Conservation (phyloP, 192 early-diverging fungal genomes). For the Thamnidium elegans region DNA sequence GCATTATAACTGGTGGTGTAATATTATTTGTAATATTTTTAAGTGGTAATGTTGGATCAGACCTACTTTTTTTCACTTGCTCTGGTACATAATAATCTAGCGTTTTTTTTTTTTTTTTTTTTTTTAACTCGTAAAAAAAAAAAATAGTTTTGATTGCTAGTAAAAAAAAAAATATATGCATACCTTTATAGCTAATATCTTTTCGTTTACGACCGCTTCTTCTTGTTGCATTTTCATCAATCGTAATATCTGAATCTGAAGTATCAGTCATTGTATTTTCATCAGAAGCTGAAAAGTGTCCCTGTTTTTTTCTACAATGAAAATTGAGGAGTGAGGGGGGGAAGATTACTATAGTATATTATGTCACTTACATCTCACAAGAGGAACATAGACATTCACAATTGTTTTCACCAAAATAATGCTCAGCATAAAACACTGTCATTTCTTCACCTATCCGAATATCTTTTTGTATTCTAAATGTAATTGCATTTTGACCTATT, state of each 20-base stretch:
- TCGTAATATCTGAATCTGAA: not conserved
- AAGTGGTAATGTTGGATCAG: no score
- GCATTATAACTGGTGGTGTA: not conserved
- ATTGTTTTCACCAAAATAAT: conserved; percentile 62
- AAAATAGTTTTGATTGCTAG: no score
- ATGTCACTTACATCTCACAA: conserved; percentile 44
- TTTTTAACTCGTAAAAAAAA: no score
- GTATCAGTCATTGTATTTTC: not conserved
- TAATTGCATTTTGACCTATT: conserved; percentile 45
- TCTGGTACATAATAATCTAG: conserved; percentile 9
- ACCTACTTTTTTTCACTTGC: conserved; percentile 2
- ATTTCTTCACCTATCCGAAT: conserved; percentile 58
- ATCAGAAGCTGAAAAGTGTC: not conserved
- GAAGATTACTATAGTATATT: no score
- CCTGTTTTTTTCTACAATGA: not conserved
- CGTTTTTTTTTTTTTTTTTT: no score
- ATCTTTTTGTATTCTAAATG: conserved; percentile 49
- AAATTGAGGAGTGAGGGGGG: not conserved
- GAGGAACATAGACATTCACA: conserved; percentile 60
- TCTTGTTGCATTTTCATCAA: not conserved
- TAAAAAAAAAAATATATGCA: not conserved
- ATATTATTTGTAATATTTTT: no score
- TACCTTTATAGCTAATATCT: conserved; percentile 16
- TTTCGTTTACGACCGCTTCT: conserved; percentile 24
- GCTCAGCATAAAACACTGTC: conserved; percentile 55